phyloP scores from a whole-genome alignment of 495 filamentous ascomycete genomes.

The Monascus purpureus region DNA sequence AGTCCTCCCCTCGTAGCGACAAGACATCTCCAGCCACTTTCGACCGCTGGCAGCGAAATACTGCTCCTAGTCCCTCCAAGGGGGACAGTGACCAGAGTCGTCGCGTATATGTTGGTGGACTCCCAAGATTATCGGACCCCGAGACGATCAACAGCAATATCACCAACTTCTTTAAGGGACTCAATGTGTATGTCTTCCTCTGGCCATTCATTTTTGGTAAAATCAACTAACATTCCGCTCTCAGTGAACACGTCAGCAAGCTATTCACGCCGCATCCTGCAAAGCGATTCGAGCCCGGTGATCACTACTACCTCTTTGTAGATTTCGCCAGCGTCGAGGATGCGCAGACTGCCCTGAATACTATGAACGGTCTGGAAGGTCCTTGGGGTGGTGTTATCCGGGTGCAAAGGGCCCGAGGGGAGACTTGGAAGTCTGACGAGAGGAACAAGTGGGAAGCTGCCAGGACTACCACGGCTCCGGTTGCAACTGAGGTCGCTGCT shows the following conservation, averaged over 20 bases:
- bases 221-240: neutral
- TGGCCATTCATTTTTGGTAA: neutral
- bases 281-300: slow-evolving; percentile 34
- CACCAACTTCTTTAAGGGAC: slow-evolving; percentile 43
- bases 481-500: slow-evolving; percentile 5
- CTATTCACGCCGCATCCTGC: slow-evolving; percentile 43
- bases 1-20: slow-evolving; percentile 8
- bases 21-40: slow-evolving; percentile 13
- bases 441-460: slow-evolving; percentile 7
- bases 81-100: slow-evolving; percentile 28
- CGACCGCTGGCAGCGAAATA: slow-evolving; percentile 25
- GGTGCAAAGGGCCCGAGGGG: slow-evolving; percentile 25
- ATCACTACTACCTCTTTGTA: slow-evolving; percentile 56
- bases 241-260: slow-evolving; percentile 46
- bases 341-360: slow-evolving; percentile 33
- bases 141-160: slow-evolving; percentile 38
- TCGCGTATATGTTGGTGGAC: slow-evolving; percentile 49
- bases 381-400: slow-evolving; percentile 35
- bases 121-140: slow-evolving; percentile 44
- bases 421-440: slow-evolving; percentile 16
- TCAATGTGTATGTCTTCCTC: slow-evolving; percentile 27
- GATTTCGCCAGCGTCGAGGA: slow-evolving; percentile 45
- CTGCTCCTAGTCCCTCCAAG: slow-evolving; percentile 8
- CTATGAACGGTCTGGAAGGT: slow-evolving; percentile 22
- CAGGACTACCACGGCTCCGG: slow-evolving; percentile 4